Conservation (phyloP, 2,329 filamentous ascomycete species). For the Penicillium sp. region DNA sequence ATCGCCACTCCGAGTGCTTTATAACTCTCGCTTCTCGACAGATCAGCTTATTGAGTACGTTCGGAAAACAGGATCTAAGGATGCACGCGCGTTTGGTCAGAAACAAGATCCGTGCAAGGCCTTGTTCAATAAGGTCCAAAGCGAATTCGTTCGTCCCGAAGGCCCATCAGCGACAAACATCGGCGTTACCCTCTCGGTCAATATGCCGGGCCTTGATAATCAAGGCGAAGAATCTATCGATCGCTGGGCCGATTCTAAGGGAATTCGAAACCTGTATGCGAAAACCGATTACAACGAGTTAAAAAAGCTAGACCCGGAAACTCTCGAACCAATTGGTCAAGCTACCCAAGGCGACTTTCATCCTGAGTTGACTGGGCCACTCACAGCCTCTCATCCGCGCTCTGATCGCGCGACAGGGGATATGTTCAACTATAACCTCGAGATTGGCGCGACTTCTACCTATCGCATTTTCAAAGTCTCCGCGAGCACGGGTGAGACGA, state of each 20-base stretch:
- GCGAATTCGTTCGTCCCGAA: constrained; percentile 36
- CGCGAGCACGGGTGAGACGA: constrained; percentile 65
- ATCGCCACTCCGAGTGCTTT: constrained; percentile 58
- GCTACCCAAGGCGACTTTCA: constrained; percentile 66
- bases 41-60: constrained; percentile 67
- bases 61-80: constrained; percentile 61
- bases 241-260: constrained; percentile 37
- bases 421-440: constrained; percentile 81
- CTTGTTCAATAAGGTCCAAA: constrained; percentile 68
- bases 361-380: constrained; percentile 67
- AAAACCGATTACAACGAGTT: constrained; percentile 62
- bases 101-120: constrained; percentile 74
- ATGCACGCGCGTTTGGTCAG: constrained; percentile 69
- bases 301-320: constrained; percentile 69
- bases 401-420: constrained; percentile 75
- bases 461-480: constrained; percentile 74
- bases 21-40: constrained; percentile 72
- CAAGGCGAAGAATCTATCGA: constrained; percentile 21
- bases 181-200: constrained; percentile 67
- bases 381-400: constrained; percentile 73
- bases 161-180: constrained; percentile 68
- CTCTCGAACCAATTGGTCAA: constrained; percentile 72
- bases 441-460: constrained; percentile 58
- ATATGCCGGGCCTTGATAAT: constrained; percentile 62
- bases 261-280: constrained; percentile 59